These are phyloP conservation scores for Thraustochytrium striatum DNA, from an alignment of 352 stramenopile species.

Conservation along the genomic window DNA sequence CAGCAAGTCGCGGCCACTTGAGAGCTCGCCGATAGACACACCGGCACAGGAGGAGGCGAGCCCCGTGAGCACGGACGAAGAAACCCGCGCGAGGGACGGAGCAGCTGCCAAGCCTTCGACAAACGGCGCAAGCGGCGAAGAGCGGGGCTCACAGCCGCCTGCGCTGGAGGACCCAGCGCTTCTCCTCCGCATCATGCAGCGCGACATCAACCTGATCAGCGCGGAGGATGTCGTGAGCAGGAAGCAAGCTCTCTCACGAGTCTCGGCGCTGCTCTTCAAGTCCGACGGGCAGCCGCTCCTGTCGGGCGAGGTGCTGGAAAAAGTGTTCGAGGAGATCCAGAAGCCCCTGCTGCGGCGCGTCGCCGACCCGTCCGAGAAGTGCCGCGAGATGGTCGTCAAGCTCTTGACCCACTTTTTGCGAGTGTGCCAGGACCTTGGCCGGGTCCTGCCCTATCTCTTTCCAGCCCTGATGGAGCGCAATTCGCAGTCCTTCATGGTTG, in stretches of 20 bases:
- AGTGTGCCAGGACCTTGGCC: slow-evolving; percentile 24
- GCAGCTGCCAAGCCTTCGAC: not conserved
- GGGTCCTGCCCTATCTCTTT: slow-evolving; percentile 57
- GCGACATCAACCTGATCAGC: slow-evolving; percentile 33
- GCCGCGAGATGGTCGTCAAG: not conserved
- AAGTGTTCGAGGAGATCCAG: slow-evolving; percentile 34
- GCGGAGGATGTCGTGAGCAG: not conserved
- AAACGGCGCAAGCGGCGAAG: not conserved
- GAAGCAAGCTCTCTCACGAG: not conserved
- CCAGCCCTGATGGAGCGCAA: slow-evolving; percentile 56
- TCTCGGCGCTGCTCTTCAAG: not conserved
- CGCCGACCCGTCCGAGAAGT: slow-evolving; percentile 4
- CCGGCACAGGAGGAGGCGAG: not conserved
- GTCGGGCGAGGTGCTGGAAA: not conserved
- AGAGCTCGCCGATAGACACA: not conserved
- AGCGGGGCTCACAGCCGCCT: not conserved
- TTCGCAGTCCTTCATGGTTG: slow-evolving; percentile 54
- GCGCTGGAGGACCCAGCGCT: not conserved
- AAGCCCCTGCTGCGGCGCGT: slow-evolving; percentile 27
- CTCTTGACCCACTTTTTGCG: slow-evolving; percentile 6
- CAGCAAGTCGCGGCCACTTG: not conserved
- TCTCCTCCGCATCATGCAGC: slow-evolving; percentile 18
- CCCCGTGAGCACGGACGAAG: not conserved
- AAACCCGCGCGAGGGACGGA: not conserved
- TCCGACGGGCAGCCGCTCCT: too few species aligned